Percentiles rank a stretch among this genome's conserved stretches.
Conservation (phyloP, 2,329 filamentous ascomycete genomes). For the Nothophoma quercina region DNA sequence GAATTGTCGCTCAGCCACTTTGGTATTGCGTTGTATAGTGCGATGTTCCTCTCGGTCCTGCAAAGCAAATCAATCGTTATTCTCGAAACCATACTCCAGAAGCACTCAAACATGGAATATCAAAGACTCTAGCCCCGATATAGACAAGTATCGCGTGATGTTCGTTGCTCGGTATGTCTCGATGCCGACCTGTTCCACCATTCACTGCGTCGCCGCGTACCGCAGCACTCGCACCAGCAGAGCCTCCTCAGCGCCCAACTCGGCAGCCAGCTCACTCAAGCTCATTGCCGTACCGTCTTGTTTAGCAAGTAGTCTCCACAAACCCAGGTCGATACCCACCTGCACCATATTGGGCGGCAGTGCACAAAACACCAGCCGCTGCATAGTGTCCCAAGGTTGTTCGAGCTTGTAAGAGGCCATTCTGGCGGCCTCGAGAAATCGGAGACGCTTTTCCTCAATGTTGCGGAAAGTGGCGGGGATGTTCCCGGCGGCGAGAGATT, state of each 20-base stretch:
- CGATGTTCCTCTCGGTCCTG: background rate
- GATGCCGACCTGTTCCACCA: background rate
- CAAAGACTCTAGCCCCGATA: background rate
- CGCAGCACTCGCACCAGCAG: too few relatives aligned
- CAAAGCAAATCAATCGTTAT: background rate
- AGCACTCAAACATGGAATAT: too few relatives aligned
- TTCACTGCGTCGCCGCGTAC: background rate
- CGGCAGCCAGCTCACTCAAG: too few relatives aligned
- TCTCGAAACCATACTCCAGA: too few relatives aligned
- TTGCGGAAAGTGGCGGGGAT: background rate
- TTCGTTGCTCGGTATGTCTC: background rate
- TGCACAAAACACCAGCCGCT: background rate
- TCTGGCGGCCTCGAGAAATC: background rate
- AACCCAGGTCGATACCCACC: background rate
- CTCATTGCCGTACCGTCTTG: background rate
- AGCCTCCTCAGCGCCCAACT: too few relatives aligned
- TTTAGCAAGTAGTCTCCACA: background rate
- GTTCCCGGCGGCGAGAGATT: too few relatives aligned
- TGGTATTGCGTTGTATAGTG: background rate
- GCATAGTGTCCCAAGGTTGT: constrained; percentile 1
- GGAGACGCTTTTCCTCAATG: background rate
- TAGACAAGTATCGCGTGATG: background rate
- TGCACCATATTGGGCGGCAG: background rate
- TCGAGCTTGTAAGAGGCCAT: background rate
- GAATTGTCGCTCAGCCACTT: background rate